Evolutionary conservation across 176 grass and related monocot genomes (phyloP), one percentile per base, ranked within the genome.

Genomic region (Tuctoria greenei): DNA sequence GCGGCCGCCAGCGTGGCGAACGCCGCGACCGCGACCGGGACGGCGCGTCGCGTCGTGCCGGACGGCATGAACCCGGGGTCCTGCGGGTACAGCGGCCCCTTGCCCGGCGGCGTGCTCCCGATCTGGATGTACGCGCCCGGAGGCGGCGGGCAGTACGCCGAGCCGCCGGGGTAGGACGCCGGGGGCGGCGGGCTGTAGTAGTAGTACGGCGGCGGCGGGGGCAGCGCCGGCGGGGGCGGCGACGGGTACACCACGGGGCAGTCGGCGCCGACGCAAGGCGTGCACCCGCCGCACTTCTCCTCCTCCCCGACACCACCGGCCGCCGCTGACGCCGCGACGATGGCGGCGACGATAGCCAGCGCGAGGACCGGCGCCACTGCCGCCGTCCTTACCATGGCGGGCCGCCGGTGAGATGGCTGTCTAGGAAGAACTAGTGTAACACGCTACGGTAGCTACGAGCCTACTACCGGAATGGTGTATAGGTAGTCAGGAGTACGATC

Each of bases 141-240:
- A 4, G 90, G 83, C 37, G 90, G 90, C 49, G 86, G 86, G 60
- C 60, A 86, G 21, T 42, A 4, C 17, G 47, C 12, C 0, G 71
- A 63, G 4, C 40, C 71, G 4, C 71, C 71, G 15, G 87, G 73
- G 85, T 88, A 88, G 7, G 46, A 12, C 46, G 62, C 80, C 28
- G 86, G 86, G 1, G 86, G 86, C 5, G 86, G 86, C 2, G 86
- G 86, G 71, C 81, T 84, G 86, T 88, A 88, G 76, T 88, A 88
- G 80, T 83, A 83, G 75, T 86, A 75, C 47, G 89, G 89, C 43
- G 85, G 65, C 25, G 88, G 81, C 12, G 70, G 31, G 31, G 31
- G 31, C 31, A 31, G 31, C 31, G 31, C 31, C 31, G 31, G 84
- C 10, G 77, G 87, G 0, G 78, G 73, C 25, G 82, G 78, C 16